Base-by-base conservation (phyloP, 2,329 filamentous ascomycete species). In the Fusarium verticillioides region DNA sequence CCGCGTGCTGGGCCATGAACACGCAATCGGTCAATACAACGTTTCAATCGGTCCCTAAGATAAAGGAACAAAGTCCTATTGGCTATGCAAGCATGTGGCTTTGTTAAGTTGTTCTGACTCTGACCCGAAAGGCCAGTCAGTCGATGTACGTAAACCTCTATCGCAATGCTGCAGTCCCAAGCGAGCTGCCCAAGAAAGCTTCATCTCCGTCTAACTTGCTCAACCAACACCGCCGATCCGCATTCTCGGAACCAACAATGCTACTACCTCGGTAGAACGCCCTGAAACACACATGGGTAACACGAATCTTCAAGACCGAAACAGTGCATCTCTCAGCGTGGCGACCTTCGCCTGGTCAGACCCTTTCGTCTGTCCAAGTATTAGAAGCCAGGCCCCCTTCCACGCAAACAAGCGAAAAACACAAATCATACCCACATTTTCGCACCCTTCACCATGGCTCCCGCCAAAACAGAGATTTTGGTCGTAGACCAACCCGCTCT, bases 301-400 rank as follows among this genome's bases (percentile, higher is more conserved):
- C 19, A 30, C 5, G 7, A 40, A 18, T 5, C 0, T 9, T 0
- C 19, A 13, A 7, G 10, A 3, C 50, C 23, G 0, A 54, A 54
- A 40, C 19, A 13, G 50, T 30, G 10, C 26, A n/a, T n/a, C 15
- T 13, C 34, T 30, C 26, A 23, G 50, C 10, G 50, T 54, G 34
- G 34, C 36, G 34, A 30, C 23, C 23, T n/a, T n/a, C 13, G 36
- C 19, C 36, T 40, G 19, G 12, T 28, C 4, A n/a, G 10, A 30
- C 11, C 5, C 13, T 7, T 40, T 40, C 10, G 19, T 30, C 2
- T 42, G 34, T 15, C 26, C 26, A 42, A 68, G 42, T 68, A 68
- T 68, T 68, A 68, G 65, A 68, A 68, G 63, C 13, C 26, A 21
- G 40, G 13, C 42, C 47, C 42, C 36, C 47, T n/a, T 28, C 30